A percentile compares a stretch with the other conserved stretches of the same genome.
These are phyloP conservation scores for Xylaria sp. DNA, from an alignment of 2,329 filamentous ascomycete genomes.

Conservation along the genomic window DNA sequence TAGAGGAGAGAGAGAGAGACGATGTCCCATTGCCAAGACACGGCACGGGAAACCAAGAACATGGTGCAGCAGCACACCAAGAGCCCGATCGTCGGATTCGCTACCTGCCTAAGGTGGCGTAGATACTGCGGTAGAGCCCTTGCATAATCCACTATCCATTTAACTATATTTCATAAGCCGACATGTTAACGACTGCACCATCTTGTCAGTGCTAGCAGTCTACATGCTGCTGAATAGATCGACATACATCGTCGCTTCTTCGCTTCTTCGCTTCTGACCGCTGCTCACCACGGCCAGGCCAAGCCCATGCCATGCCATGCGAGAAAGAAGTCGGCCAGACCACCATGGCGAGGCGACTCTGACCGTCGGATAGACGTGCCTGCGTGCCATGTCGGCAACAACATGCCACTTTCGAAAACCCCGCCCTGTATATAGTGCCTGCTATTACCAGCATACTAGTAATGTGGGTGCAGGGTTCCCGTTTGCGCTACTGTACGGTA, in stretches of 20 bases:
- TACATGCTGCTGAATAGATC: slow-evolving; percentile 9
- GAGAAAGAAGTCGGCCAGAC: not conserved
- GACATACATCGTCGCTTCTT: slow-evolving; percentile 18
- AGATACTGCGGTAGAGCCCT: slow-evolving; percentile 4
- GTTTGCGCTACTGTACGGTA: not conserved
- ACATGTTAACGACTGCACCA: not conserved
- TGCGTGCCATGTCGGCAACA: slow-evolving; percentile 31
- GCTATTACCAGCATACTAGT: not conserved
- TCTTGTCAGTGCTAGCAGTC: too few species aligned
- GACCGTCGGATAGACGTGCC: slow-evolving; percentile 40
- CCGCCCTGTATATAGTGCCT: not conserved
- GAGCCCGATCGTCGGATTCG: slow-evolving; percentile 32
- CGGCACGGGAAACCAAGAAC: slow-evolving; percentile 34
- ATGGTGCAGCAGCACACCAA: slow-evolving; percentile 21
- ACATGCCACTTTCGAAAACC: slow-evolving; percentile 14
- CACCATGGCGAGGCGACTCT: slow-evolving; percentile 28
- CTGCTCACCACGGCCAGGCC: slow-evolving; percentile 26
- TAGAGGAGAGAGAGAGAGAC: too few species aligned
- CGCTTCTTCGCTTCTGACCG: slow-evolving; percentile 21
- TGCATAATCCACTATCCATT: slow-evolving; percentile 23
- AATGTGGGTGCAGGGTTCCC: slow-evolving; percentile 12
- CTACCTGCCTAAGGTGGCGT: not conserved
- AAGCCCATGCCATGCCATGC: slow-evolving; percentile 22
- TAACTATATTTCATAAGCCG: not conserved
- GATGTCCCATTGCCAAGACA: slow-evolving; percentile 36